A percentile compares a stretch with the other conserved stretches of the same genome.
Evolutionary conservation across 1,284 basidiomycete genomes (phyloP).

Genomic region (Moesziomyces globuligerus): DNA sequence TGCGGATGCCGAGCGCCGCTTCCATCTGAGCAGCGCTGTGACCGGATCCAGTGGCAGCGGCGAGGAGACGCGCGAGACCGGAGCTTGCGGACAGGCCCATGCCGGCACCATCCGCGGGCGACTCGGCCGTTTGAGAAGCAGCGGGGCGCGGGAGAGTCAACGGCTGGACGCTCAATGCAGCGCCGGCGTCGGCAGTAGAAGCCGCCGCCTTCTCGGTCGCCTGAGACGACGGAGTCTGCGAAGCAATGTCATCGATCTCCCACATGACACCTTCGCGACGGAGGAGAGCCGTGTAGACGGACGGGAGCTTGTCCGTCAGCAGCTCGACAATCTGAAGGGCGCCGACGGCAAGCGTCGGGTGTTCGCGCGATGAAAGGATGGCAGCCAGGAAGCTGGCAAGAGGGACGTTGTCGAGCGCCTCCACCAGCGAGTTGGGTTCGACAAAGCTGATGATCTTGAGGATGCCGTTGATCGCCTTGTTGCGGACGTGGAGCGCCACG

Average conservation of each 20-base stretch:
- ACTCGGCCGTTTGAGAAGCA: slow-evolving; percentile 4
- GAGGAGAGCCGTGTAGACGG: slow-evolving; percentile 56
- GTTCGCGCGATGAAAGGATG: slow-evolving; percentile 60
- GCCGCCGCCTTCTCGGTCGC: slow-evolving; percentile 78
- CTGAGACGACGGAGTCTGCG: slow-evolving; percentile 70
- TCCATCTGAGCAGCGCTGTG: slow-evolving; percentile 16
- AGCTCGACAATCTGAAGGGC: slow-evolving; percentile 67
- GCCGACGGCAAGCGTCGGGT: slow-evolving; percentile 46
- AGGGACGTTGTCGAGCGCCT: slow-evolving; percentile 58
- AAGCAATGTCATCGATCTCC: slow-evolving; percentile 63
- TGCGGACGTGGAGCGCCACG: slow-evolving; percentile 54
- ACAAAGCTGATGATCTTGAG: slow-evolving; percentile 63
- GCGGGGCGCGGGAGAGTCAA: slow-evolving; percentile 25
- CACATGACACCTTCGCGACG: slow-evolving; percentile 63
- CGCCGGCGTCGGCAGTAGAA: slow-evolving; percentile 78
- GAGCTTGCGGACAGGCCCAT: slow-evolving; percentile 23
- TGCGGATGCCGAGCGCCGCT: slow-evolving; percentile 16
- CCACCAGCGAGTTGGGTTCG: slow-evolving; percentile 50
- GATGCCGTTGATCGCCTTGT: slow-evolving; percentile 58
- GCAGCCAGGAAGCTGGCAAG: slow-evolving; percentile 63
- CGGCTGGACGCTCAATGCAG: slow-evolving; percentile 15
- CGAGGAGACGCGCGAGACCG: slow-evolving; percentile 37
- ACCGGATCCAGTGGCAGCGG: slow-evolving; percentile 28
- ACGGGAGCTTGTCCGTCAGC: slow-evolving; percentile 56
- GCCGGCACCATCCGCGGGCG: slow-evolving; percentile 11